Base-by-base conservation (phyloP, 306 rosid species). In the Arachis stenosperma region DNA sequence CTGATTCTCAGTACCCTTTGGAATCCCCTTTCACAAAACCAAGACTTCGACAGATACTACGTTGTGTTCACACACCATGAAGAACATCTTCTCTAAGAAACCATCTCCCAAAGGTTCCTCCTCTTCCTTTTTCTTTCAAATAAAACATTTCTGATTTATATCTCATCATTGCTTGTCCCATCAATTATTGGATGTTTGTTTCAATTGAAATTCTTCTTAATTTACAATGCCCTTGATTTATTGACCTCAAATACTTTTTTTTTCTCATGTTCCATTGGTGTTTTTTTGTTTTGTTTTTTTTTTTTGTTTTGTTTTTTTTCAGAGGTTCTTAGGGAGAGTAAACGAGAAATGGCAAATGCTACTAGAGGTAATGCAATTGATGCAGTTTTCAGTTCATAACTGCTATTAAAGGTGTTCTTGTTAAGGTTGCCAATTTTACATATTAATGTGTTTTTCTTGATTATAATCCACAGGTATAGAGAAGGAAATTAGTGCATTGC, bases 241-340 rank as follows among this genome's bases (percentile, higher is more conserved):
- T 50, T 13, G 1, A 14, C 7, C 22, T 1, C 15, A 8, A 8
- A 12, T 4, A 11, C 14, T 2, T 11, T 9, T 11, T 11, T 12
- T 60, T 56, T 53, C 27, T 69, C 39, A 13, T 46, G 43, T 47
- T 74, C 2, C 1, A 6, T 53, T 10, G 6, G 79, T 86, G 79
- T 86, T 54, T 42, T 17, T 5, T 57, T 60, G 27, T 22, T 22
- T 22, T 22, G 1, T 22, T 5, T 0, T 22, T 22, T 22, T 1
- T 22, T 5, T 57, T 60, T n/a, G n/a, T n/a, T n/a, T n/a, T n/a
- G n/a, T n/a, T 22, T 22, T 22, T 1, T 22, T 22, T 1, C 98
- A 95, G 99, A 95, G 90, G 93, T 94, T 76, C 96, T 95, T 68
- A 82, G 99, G 80, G 96, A 86, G 89, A 91, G 98, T 81, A 95